Base-by-base conservation (phyloP, 78 protist genomes). In the Dictyostelium brefeldianum region DNA sequence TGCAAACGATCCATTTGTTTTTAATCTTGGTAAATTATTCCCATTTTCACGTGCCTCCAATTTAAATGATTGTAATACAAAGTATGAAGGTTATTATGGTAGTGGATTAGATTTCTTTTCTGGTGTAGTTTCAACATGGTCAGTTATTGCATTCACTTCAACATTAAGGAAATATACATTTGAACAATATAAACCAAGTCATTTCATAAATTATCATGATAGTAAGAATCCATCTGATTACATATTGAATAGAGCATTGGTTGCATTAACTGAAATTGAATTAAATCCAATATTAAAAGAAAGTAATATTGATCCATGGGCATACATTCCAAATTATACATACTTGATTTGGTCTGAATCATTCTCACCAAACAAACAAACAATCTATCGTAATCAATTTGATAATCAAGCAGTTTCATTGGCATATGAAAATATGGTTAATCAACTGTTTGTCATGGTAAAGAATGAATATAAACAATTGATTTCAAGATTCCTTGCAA, bases 1-100 rank as follows among this genome's bases (percentile, higher is more conserved):
- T 36, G 43, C 43, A 36, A 46, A 25, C 1, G 50, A 73, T 36
- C 75, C 75, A 29, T 67, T 67, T 14, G 5, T 67, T 12, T 31
- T 12, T 12, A 67, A 67, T 67, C 36, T 67, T 15, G 43, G 75
- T 29, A 67, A 67, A 31, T 6, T 5, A 10, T 83, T 51, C 53
- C 81, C 80, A 36, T 73, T 67, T 17, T 53, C 57, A 0, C n/a
- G 59, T 7, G 47, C 10, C 41, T 25, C 36, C 5, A 57, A 20
- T 11, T 71, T 83, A 5, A 59, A 51, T 51, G 91, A 83, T 53
- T 83, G 91, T 43, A 56, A 77, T 54, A 36, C 74, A 67, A 53
- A 25, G 43, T 83, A 83, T 43, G 62, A 70, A 27, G 69, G 27
- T 2, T 41, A 57, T 5, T 43, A 46, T 12, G 75, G 51, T 1